phyloP scores from a whole-genome alignment of 148 eudicot species.

The Camellia sinensis region DNA sequence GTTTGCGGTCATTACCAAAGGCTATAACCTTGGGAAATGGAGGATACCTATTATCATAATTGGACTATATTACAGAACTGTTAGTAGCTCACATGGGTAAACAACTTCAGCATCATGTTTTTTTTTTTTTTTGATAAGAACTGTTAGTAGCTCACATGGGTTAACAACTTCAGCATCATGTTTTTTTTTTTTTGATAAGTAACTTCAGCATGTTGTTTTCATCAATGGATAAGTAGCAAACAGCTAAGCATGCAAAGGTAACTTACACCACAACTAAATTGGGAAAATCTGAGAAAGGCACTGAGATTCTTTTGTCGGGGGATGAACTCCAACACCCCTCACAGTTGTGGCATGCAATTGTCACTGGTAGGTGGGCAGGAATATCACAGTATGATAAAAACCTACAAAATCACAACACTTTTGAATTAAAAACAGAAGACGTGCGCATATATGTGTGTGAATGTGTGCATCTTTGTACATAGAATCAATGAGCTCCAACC shows the following conservation, averaged over 20 bases:
- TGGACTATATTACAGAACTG: conserved; percentile 18
- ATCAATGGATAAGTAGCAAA: conserved; percentile 12
- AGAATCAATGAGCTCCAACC: not conserved
- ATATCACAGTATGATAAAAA: conserved; percentile 77
- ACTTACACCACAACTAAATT: conserved; percentile 81
- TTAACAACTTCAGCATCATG: conserved; percentile 8
- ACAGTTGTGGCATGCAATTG: conserved; percentile 76
- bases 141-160: conserved; percentile 14
- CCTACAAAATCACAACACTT: conserved; percentile 41
- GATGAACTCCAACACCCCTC: conserved; percentile 81
- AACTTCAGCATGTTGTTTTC: conserved; percentile 9
- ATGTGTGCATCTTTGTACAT: too few species aligned
- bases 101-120: too few species aligned
- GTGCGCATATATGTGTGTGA: not conserved
- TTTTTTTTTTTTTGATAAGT: too few species aligned
- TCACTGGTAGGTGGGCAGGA: conserved; percentile 71
- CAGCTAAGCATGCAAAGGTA: conserved; percentile 10
- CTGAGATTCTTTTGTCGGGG: conserved; percentile 55
- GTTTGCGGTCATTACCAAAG: conserved; percentile 75
- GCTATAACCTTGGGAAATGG: conserved; percentile 87
- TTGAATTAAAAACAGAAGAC: not conserved
- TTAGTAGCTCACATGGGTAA: too few species aligned
- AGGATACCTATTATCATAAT: conserved; percentile 61
- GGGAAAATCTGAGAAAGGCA: conserved; percentile 71
- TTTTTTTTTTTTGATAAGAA: too few species aligned